A percentile compares a stretch with the other conserved stretches of the same genome.
These are phyloP conservation scores for Sutorius australiensis DNA, from an alignment of 768 basidiomycete species.

Conservation along the genomic window DNA sequence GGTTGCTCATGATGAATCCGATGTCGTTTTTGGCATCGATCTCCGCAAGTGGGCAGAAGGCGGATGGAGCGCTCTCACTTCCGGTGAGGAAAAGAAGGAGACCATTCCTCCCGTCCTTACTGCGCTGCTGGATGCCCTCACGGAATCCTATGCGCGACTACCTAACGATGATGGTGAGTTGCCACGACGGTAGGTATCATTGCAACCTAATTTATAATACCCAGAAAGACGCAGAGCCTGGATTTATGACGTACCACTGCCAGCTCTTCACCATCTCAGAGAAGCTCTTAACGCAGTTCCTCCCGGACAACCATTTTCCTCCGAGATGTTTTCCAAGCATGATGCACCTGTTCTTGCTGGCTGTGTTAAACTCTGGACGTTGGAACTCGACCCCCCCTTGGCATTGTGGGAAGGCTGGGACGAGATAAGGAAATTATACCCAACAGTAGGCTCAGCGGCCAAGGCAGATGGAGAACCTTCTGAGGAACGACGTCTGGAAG, in stretches of 20 bases:
- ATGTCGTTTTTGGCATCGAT: conserved; percentile 90
- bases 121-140: conserved; percentile 60
- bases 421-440: conserved; percentile 84
- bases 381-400: conserved; percentile 90
- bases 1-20: conserved; percentile 74
- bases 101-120: conserved; percentile 70
- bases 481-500: conserved; percentile 59
- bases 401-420: conserved; percentile 89
- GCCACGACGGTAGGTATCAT: not conserved
- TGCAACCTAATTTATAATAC: not conserved
- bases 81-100: conserved; percentile 58
- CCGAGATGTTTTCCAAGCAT: conserved; percentile 63
- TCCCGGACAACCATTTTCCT: conserved; percentile 40
- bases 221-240: conserved; percentile 83
- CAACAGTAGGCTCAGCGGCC: conserved; percentile 56
- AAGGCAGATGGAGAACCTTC: conserved; percentile 51
- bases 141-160: conserved; percentile 57
- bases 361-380: conserved; percentile 79
- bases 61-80: conserved; percentile 59
- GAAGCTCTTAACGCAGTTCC: conserved; percentile 78
- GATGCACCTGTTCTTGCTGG: conserved; percentile 87
- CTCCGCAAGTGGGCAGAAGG: conserved; percentile 87
- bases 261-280: conserved; percentile 79
- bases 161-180: conserved; percentile 60
- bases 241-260: conserved; percentile 92